Conservation (phyloP, 345 rosid genomes). For the Excoecaria agallocha region DNA sequence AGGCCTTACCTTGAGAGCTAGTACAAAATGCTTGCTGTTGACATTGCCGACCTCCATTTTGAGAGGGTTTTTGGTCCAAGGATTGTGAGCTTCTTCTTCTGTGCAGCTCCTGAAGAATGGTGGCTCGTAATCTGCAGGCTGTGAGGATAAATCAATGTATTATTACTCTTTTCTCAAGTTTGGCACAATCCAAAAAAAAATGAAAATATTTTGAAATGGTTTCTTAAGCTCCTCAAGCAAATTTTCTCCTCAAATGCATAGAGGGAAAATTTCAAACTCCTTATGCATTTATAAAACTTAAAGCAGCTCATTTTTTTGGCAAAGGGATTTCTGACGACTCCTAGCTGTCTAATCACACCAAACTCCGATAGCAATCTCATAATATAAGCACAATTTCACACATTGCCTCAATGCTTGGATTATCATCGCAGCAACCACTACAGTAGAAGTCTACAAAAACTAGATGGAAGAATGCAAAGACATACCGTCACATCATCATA, state of each 20-base stretch:
- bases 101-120: slow-evolving; percentile 87
- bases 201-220: slow-evolving; percentile 1
- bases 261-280: background rate
- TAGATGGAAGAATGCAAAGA: slow-evolving; percentile 6
- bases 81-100: slow-evolving; percentile 74
- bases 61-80: slow-evolving; percentile 86
- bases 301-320: background rate
- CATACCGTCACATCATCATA: slow-evolving; percentile 95
- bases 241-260: background rate
- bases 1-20: slow-evolving; percentile 69
- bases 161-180: background rate
- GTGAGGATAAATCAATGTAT: slow-evolving; percentile 23
- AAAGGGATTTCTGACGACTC: background rate
- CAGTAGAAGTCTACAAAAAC: background rate
- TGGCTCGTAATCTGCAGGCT: slow-evolving; percentile 95
- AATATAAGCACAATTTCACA: slow-evolving; percentile 6
- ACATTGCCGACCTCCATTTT: slow-evolving; percentile 96
- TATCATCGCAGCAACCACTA: background rate
- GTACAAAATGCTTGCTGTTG: slow-evolving; percentile 88
- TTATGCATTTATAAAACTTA: slow-evolving; percentile 6
- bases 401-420: background rate
- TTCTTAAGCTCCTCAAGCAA: background rate
- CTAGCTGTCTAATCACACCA: background rate
- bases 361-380: background rate
- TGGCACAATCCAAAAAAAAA: background rate